These are phyloP conservation scores for Lignosus rhinocerotis DNA, from an alignment of 1,284 basidiomycete species.

Conservation along the genomic window DNA sequence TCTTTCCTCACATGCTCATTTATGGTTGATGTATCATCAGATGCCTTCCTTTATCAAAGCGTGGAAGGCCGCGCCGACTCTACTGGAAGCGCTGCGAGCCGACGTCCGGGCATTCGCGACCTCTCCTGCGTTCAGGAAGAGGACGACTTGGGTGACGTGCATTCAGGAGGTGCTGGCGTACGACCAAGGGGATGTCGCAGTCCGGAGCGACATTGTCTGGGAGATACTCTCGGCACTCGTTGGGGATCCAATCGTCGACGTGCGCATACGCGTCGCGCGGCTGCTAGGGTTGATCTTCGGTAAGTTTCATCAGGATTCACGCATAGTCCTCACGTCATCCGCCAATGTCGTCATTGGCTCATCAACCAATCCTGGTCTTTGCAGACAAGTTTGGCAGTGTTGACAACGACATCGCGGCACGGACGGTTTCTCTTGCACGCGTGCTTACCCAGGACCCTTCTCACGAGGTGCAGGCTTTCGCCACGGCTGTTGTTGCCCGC, in stretches of 20 bases:
- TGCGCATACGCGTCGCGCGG: constrained; percentile 83
- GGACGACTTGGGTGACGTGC: constrained; percentile 82
- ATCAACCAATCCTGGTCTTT: constrained; percentile 4
- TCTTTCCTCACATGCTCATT: constrained; percentile 2
- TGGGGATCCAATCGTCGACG: constrained; percentile 78
- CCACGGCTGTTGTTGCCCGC: constrained; percentile 19
- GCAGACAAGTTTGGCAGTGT: constrained; percentile 23
- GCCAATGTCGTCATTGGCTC: constrained; percentile 11
- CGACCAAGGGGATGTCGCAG: constrained; percentile 39
- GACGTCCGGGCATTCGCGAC: constrained; percentile 58
- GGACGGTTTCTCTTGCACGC: constrained; percentile 18
- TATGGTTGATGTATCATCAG: constrained; percentile 34
- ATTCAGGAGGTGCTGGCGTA: constrained; percentile 60
- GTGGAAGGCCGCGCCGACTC: constrained; percentile 41
- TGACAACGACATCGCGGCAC: constrained; percentile 21
- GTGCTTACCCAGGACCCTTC: constrained; percentile 27
- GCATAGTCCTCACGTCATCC: constrained; percentile 6
- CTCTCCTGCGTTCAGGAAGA: constrained; percentile 62
- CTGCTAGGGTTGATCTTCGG: constrained; percentile 58
- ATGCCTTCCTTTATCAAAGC: constrained; percentile 54
- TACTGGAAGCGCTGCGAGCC: constrained; percentile 43
- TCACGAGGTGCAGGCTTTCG: constrained; percentile 34
- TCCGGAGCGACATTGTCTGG: constrained; percentile 63
- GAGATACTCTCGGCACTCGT: constrained; percentile 59
- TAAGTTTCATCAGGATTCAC: constrained; percentile 30